Evolutionary conservation across 2,329 filamentous ascomycete species (phyloP), one percentile per base, ranked within the genome.

Genomic region (Amesomyces nigricolor): DNA sequence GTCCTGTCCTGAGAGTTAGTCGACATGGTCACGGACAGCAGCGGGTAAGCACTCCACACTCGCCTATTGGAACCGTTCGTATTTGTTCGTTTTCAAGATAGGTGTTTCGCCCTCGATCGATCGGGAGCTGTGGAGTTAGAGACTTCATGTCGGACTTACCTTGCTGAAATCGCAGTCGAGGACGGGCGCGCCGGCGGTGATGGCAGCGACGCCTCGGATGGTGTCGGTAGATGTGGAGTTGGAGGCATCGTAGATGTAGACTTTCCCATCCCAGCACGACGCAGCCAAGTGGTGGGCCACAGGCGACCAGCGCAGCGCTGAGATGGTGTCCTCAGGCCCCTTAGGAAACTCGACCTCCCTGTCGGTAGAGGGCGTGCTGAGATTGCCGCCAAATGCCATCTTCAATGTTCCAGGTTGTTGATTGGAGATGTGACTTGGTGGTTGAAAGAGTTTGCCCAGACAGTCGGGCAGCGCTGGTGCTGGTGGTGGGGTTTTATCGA

Each of bases 131-230:
- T 53, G 56, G 61, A 58, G 61, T 68, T 67, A 68, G 65, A 66
- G 39, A 48, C 45, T 51, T 61, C 61, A 62, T 55, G 43, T 45
- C 29, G 30, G 38, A 70, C 70, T 68, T 67, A 72, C 70, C 67
- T 70, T 67, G 61, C 64, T 66, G 65, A 70, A 72, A 64, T 71
- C 65, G 61, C 69, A 71, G 52, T 66, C 65, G 55, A 72, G 57
- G 35, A 70, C 53, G 11, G 69, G 69, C 47, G 59, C 60, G 6
- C 64, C 63, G 48, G 59, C 58, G 22, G 47, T 40, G 54, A 70
- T 60, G 53, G 56, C 40, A 13, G 67, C 61, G 43, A 64, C 60
- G 43, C 58, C 63, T 30, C 52, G 58, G 47, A 66, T 64, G 47
- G 57, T 53, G 46, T 47, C 56, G 47, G 64, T 65, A 38, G 57